These are phyloP conservation scores for Saturnispora serradocipensis DNA, from an alignment of 805 yeast genomes.

Conservation along the genomic window DNA sequence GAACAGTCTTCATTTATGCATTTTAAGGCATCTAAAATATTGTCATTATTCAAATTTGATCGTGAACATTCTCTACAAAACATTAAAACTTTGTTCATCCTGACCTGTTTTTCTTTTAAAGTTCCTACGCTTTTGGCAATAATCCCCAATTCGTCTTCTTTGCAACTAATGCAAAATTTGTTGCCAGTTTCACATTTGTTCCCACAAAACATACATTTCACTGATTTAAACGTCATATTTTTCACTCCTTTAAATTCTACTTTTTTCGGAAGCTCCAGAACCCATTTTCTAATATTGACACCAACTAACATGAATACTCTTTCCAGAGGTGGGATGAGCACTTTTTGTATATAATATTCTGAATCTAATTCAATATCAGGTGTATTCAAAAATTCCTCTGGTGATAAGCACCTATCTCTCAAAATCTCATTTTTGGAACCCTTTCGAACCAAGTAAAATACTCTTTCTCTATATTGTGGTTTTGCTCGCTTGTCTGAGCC, in stretches of 20 bases:
- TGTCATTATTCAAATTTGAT: constrained; percentile 25
- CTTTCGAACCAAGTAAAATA: constrained; percentile 73
- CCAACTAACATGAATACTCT: constrained; percentile 78
- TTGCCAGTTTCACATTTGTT: constrained; percentile 5
- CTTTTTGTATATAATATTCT: constrained; percentile 77
- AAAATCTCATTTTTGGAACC: constrained; percentile 47
- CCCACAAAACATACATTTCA: constrained; percentile 26
- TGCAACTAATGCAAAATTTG: constrained; percentile 29
- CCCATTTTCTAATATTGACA: constrained; percentile 73
- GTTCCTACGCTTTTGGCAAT: constrained; percentile 25
- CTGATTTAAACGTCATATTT: constrained; percentile 17
- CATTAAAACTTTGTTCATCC: constrained; percentile 19
- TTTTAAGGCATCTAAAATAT: constrained; percentile 18
- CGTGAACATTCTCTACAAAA: constrained; percentile 27
- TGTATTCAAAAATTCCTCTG: constrained; percentile 53
- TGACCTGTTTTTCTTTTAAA: constrained; percentile 21
- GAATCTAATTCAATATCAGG: constrained; percentile 48
- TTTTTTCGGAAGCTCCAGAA: constrained; percentile 49
- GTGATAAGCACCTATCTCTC: constrained; percentile 72
- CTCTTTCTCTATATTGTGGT: constrained; percentile 84
- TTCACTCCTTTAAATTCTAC: constrained; percentile 11
- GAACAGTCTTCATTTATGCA: constrained; percentile 64
- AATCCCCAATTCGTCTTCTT: constrained; percentile 28
- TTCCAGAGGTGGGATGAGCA: constrained; percentile 83
- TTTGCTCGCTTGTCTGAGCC: constrained; percentile 60